Conservation (phyloP, 2,329 filamentous ascomycete species). For the Aspergillus sp. region DNA sequence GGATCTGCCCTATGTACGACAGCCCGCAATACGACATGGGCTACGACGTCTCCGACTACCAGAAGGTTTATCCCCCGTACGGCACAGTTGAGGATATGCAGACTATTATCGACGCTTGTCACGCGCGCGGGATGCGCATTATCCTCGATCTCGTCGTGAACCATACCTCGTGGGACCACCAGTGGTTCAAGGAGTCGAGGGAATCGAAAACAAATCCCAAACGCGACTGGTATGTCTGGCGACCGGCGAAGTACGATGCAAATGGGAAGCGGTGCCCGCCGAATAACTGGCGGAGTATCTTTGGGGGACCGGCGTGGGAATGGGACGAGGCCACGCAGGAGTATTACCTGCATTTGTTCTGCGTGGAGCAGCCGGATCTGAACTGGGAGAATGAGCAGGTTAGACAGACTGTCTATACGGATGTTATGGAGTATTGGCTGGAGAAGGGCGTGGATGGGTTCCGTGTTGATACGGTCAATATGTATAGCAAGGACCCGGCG, state of each 20-base stretch:
- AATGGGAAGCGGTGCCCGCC: constrained; percentile 66
- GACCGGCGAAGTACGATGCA: constrained; percentile 50
- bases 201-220: constrained; percentile 53
- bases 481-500: constrained; percentile 63
- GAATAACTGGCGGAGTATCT: constrained; percentile 61
- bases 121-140: constrained; percentile 64
- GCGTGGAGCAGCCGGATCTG: constrained; percentile 73
- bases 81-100: constrained; percentile 67
- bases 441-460: constrained; percentile 70
- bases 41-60: constrained; percentile 60
- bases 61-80: constrained; percentile 61
- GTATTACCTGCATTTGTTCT: constrained; percentile 76
- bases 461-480: constrained; percentile 70
- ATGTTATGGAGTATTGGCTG: constrained; percentile 75
- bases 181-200: constrained; percentile 68
- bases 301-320: constrained; percentile 50
- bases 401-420: constrained; percentile 65
- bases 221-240: constrained; percentile 64
- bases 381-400: constrained; percentile 76
- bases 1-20: constrained; percentile 51
- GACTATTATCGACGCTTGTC: constrained; percentile 57
- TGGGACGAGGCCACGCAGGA: constrained; percentile 71
- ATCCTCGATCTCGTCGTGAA: constrained; percentile 77
- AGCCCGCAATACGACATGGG: constrained; percentile 55
- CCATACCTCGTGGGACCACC: constrained; percentile 70